These are phyloP conservation scores for Annulohypoxylon bovei DNA, from an alignment of 495 filamentous ascomycete genomes.

Conservation along the genomic window DNA sequence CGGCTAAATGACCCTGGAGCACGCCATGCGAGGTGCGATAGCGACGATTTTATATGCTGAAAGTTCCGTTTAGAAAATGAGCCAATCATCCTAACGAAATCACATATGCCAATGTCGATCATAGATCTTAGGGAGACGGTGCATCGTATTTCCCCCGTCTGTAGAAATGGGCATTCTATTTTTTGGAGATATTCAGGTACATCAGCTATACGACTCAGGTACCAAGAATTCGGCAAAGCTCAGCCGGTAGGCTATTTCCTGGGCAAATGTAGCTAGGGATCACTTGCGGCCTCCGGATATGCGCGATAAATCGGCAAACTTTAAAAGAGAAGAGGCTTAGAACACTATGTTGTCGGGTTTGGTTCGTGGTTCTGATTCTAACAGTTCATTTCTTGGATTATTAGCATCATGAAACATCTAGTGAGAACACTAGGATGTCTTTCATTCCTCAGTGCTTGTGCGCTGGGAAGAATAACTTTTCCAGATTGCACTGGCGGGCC, in stretches of 20 bases:
- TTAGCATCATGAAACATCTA: conserved; percentile 24
- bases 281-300: neutral
- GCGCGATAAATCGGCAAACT: neutral
- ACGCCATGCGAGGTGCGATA: conserved; percentile 15
- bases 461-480: conserved; percentile 35
- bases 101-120: neutral
- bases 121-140: neutral
- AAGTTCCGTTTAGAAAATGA: neutral
- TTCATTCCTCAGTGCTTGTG: conserved; percentile 26
- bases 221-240: conserved; percentile 9
- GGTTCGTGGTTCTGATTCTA: neutral
- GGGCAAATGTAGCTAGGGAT: conserved; percentile 2
- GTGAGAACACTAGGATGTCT: conserved; percentile 1
- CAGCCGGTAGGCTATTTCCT: conserved; percentile 36
- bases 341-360: neutral
- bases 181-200: conserved; percentile 12
- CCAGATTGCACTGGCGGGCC: conserved; percentile 51
- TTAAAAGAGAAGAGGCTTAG: conserved; percentile 5
- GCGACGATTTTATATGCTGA: conserved; percentile 5
- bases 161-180: conserved; percentile 13
- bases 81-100: neutral
- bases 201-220: neutral
- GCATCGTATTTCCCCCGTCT: conserved; percentile 4
- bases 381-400: neutral
- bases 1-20: conserved; percentile 31